A percentile compares a stretch with the other conserved stretches of the same genome.
phyloP scores from a whole-genome alignment of 2,329 filamentous ascomycete species.

The Sporothrix dimorphospora region DNA sequence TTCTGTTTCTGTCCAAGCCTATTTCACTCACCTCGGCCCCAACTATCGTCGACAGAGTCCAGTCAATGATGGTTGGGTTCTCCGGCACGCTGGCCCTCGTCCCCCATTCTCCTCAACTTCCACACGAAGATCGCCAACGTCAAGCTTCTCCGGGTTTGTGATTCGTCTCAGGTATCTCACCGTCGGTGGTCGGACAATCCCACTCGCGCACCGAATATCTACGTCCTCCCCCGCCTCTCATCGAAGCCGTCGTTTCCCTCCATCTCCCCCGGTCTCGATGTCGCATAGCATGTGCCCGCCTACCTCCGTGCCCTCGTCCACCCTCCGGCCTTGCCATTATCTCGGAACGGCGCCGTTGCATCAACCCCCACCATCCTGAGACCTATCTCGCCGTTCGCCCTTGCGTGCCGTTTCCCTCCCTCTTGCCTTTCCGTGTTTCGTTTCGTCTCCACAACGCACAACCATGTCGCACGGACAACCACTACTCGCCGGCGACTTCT shows the following conservation, averaged over 20 bases:
- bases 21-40: not conserved
- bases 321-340: not conserved
- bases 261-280: not conserved
- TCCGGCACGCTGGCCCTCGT: not conserved
- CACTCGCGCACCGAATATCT: not conserved
- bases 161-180: not conserved
- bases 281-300: slow-evolving; percentile 23
- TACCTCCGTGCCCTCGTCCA: not conserved
- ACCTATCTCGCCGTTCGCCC: not conserved
- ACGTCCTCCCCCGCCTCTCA: not conserved
- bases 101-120: not conserved
- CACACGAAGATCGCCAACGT: not conserved
- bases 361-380: slow-evolving; percentile 5
- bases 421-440: not conserved
- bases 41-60: not conserved
- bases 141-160: not conserved
- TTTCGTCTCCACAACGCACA: not conserved
- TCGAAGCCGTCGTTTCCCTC: not conserved
- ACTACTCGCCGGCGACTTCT: slow-evolving; percentile 32
- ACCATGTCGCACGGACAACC: slow-evolving; percentile 23
- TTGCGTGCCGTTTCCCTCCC: not conserved
- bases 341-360: not conserved
- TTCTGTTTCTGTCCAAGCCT: not conserved
- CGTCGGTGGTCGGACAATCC: not conserved
- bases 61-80: not conserved